Conservation (phyloP, 495 filamentous ascomycete species). For the Trichoderma parareesei region DNA sequence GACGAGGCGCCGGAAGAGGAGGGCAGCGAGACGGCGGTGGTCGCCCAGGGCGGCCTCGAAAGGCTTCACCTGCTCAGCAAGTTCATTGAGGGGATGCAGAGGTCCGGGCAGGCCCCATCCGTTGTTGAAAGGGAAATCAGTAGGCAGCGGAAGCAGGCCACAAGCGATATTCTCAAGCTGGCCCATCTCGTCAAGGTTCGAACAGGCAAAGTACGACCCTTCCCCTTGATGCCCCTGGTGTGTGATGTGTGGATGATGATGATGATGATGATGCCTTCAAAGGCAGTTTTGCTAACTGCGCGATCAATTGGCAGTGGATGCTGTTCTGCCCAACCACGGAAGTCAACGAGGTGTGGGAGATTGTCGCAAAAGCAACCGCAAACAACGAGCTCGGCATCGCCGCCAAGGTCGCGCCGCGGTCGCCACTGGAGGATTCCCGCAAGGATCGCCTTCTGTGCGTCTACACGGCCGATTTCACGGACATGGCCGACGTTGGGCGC, state of each 20-base stretch:
- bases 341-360: slow-evolving; percentile 57
- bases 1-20: slow-evolving; percentile 27
- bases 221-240: no score
- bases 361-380: slow-evolving; percentile 53
- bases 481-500: slow-evolving; percentile 57
- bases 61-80: slow-evolving; percentile 27
- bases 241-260: not conserved
- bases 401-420: slow-evolving; percentile 59
- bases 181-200: slow-evolving; percentile 47
- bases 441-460: slow-evolving; percentile 59
- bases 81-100: slow-evolving; percentile 23
- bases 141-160: slow-evolving; percentile 40
- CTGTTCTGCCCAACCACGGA: slow-evolving; percentile 50
- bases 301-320: slow-evolving; percentile 52
- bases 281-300: no score
- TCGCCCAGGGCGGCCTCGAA: slow-evolving; percentile 27
- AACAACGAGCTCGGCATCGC: slow-evolving; percentile 55
- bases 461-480: slow-evolving; percentile 67
- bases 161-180: slow-evolving; percentile 45
- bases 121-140: slow-evolving; percentile 42
- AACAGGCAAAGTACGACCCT: slow-evolving; percentile 48
- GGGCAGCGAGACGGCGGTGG: slow-evolving; percentile 18
- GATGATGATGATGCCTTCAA: not conserved
- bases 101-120: slow-evolving; percentile 22
- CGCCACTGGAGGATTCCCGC: slow-evolving; percentile 13